phyloP scores from a whole-genome alignment of 179 eudicot genomes.

The Amaranthus tricolor region DNA sequence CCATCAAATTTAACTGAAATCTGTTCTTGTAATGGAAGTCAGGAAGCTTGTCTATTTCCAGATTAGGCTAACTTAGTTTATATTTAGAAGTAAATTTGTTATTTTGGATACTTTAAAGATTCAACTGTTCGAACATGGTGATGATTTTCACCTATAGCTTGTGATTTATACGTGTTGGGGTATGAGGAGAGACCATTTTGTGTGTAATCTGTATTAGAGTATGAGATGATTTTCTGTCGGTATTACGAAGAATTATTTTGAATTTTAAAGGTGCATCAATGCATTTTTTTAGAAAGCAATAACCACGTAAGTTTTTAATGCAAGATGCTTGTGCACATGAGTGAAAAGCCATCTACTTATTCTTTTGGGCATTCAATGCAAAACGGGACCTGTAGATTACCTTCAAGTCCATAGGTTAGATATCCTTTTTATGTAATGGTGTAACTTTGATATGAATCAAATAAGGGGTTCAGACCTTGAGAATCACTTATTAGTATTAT shows the following conservation, averaged over 20 bases:
- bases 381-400: neutral
- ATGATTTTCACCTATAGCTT: no score
- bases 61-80: neutral
- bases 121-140: neutral
- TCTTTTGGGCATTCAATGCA: neutral
- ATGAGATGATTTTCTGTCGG: no score
- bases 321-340: neutral
- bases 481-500: no score
- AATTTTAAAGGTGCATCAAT: no score
- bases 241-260: no score
- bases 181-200: no score
- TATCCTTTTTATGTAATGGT: neutral
- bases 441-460: no score
- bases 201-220: no score
- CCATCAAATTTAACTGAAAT: constrained; percentile 6
- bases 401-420: neutral
- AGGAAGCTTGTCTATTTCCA: constrained; percentile 7
- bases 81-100: neutral
- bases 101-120: neutral
- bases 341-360: neutral
- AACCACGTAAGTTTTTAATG: neutral
- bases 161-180: no score
- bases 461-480: no score
- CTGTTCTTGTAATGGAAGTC: constrained; percentile 4
- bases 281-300: no score